Percentiles rank a stretch among this genome's conserved stretches.
phyloP scores from a whole-genome alignment of 371 early-diverging fungal genomes.

The Mortierella sp. region DNA sequence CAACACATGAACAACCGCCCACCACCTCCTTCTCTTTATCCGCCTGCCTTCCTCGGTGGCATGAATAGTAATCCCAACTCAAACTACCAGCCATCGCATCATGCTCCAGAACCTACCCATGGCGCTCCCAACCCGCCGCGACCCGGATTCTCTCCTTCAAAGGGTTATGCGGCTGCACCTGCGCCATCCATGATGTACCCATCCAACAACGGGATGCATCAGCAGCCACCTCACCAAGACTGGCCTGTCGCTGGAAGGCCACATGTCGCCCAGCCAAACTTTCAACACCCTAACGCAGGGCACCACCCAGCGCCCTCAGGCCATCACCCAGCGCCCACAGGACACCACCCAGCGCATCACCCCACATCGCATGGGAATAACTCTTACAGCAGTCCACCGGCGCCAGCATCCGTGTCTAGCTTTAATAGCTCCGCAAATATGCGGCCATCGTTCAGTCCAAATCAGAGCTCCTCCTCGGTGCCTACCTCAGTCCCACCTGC shows the following conservation, averaged over 20 bases:
- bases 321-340: conserved; percentile 3
- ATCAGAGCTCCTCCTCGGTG: too few species aligned
- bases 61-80: too few species aligned
- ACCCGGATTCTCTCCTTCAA: too few species aligned
- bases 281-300: conserved; percentile 18
- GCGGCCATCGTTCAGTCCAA: too few species aligned
- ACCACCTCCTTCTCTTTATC: background rate
- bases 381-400: background rate
- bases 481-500: too few species aligned
- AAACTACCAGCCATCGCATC: too few species aligned
- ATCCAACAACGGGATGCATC: background rate
- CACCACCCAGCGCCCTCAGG: conserved; percentile 12
- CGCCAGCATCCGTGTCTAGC: too few species aligned
- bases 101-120: too few species aligned
- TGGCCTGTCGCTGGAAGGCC: conserved; percentile 46
- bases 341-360: background rate
- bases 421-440: too few species aligned
- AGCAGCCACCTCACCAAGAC: conserved; percentile 35
- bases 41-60: background rate
- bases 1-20: background rate
- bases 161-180: too few species aligned
- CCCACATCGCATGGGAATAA: conserved; percentile 12
- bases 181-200: background rate
- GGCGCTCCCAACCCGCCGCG: too few species aligned
- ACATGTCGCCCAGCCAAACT: background rate